Percentiles rank a stretch among this genome's conserved stretches.
Conservation (phyloP, 2,329 filamentous ascomycete genomes). For the Venturia carpophila region DNA sequence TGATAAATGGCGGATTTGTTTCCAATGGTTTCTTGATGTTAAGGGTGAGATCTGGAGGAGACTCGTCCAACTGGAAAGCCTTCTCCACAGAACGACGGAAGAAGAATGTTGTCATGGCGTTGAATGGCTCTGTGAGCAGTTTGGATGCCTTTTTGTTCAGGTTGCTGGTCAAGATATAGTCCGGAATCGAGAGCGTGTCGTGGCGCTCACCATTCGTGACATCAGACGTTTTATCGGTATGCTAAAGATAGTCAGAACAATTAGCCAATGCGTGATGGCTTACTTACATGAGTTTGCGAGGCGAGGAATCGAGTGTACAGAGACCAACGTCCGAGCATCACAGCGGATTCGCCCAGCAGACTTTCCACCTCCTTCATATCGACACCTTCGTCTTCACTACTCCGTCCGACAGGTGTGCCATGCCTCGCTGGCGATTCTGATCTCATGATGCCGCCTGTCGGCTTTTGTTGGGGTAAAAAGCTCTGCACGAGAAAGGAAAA, state of each 20-base stretch:
- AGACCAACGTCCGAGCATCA: conserved; percentile 92
- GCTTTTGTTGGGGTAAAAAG: conserved; percentile 67
- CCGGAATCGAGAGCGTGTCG: conserved; percentile 54
- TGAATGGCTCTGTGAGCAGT: conserved; percentile 73
- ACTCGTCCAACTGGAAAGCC: conserved; percentile 92
- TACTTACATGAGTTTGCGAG: conserved; percentile 51
- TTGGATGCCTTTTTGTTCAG: conserved; percentile 69
- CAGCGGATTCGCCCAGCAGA: conserved; percentile 74
- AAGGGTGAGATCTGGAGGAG: conserved; percentile 69
- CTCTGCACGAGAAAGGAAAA: conserved; percentile 96
- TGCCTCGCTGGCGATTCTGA: conserved; percentile 65
- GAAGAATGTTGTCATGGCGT: conserved; percentile 90
- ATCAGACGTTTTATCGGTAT: neutral
- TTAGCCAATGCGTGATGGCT: neutral
- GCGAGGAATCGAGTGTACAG: conserved; percentile 85
- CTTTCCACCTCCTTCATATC: conserved; percentile 96
- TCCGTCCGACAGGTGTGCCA: conserved; percentile 41
- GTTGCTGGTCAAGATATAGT: conserved; percentile 69
- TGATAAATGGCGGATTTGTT: conserved; percentile 80
- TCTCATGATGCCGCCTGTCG: conserved; percentile 53
- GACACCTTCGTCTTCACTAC: conserved; percentile 81
- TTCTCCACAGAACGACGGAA: conserved; percentile 94
- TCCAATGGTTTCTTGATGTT: conserved; percentile 64
- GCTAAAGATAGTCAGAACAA: neutral
- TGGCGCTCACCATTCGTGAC: conserved; percentile 9